Conservation (phyloP, 2,329 filamentous ascomycete species). For the Davidsoniella virescens region DNA sequence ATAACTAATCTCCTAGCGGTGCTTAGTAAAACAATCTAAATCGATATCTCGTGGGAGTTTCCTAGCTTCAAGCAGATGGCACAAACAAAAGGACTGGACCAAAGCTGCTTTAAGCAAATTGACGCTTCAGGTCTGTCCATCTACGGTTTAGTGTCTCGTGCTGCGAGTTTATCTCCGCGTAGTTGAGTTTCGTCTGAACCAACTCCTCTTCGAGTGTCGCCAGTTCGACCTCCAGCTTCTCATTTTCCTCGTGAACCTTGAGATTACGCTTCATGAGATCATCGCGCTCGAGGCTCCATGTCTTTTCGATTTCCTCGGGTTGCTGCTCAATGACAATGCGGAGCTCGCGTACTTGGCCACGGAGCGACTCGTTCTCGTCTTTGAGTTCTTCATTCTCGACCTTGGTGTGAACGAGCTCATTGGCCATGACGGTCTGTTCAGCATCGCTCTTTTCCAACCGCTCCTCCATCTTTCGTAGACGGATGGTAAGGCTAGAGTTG, state of each 20-base stretch:
- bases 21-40: too few relatives aligned
- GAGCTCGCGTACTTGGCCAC: conserved; percentile 70
- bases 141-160: conserved; percentile 60
- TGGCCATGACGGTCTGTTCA: conserved; percentile 82
- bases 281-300: conserved; percentile 73
- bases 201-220: conserved; percentile 82
- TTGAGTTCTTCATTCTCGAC: conserved; percentile 81
- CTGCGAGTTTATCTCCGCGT: conserved; percentile 65
- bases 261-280: conserved; percentile 81
- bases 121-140: conserved; percentile 56
- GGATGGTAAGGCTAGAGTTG: conserved; percentile 51
- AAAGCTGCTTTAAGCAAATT: conserved; percentile 27
- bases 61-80: too few relatives aligned
- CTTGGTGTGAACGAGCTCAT: conserved; percentile 79
- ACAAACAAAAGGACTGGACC: too few relatives aligned
- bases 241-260: conserved; percentile 88
- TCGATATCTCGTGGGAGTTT: too few relatives aligned
- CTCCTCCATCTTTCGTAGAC: conserved; percentile 75
- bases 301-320: conserved; percentile 70
- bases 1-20: too few relatives aligned
- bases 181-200: conserved; percentile 85
- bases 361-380: conserved; percentile 79
- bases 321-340: conserved; percentile 78
- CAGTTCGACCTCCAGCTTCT: conserved; percentile 74
- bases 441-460: conserved; percentile 74